Conservation (phyloP, 78 protist species). For the Pelomyxa schiedti region DNA sequence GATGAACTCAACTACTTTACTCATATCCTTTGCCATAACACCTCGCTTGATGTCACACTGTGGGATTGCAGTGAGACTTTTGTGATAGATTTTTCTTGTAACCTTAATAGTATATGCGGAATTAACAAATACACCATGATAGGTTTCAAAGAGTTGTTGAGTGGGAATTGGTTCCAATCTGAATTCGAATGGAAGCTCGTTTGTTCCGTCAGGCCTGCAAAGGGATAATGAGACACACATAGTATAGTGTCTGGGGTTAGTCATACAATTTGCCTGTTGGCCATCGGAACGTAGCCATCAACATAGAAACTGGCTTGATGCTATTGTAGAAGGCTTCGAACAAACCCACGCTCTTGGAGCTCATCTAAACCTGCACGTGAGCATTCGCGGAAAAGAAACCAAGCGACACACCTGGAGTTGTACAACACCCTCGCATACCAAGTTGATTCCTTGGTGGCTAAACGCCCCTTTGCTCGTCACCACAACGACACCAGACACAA, state of each 20-base stretch:
- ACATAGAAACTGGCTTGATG: slow-evolving; percentile 55
- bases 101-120: slow-evolving; percentile 36
- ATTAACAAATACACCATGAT: slow-evolving; percentile 83
- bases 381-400: no score
- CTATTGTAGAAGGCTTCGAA: slow-evolving; percentile 72
- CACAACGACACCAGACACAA: slow-evolving; percentile 35
- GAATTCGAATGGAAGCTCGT: slow-evolving; percentile 80
- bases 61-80: background rate
- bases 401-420: no score
- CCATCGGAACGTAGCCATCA: slow-evolving; percentile 18
- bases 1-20: slow-evolving; percentile 37
- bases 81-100: background rate
- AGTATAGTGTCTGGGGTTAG: background rate
- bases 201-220: slow-evolving; percentile 28
- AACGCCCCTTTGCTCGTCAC: slow-evolving; percentile 22
- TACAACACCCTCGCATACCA: slow-evolving; percentile 38
- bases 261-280: slow-evolving; percentile 39
- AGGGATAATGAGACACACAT: background rate
- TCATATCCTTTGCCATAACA: slow-evolving; percentile 44
- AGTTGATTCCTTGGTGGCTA: slow-evolving; percentile 30
- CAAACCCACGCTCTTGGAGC: slow-evolving; percentile 53
- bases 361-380: no score
- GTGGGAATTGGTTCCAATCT: slow-evolving; percentile 35
- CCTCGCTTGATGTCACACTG: slow-evolving; percentile 51
- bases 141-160: slow-evolving; percentile 66